Conservation (phyloP, 2,329 filamentous ascomycete genomes). For the Aureobasidium namibiae region DNA sequence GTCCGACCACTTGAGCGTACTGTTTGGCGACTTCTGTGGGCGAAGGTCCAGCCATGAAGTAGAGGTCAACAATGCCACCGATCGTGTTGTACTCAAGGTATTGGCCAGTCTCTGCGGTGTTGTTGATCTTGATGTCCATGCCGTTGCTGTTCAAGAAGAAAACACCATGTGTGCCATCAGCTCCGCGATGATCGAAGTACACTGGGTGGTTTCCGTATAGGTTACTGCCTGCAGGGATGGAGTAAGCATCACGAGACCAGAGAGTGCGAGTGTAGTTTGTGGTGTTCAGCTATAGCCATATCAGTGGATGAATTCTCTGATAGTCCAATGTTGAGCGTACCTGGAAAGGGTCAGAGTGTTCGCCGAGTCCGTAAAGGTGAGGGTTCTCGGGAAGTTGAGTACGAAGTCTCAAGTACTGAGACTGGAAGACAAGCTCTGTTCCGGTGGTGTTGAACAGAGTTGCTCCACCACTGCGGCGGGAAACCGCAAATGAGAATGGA, state of each 20-base stretch:
- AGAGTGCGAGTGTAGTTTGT: conserved; percentile 57
- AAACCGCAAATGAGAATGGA: conserved; percentile 62
- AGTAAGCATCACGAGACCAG: conserved; percentile 61
- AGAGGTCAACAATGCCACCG: conserved; percentile 64
- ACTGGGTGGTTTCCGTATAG: conserved; percentile 67
- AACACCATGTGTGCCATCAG: conserved; percentile 51
- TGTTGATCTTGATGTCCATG: conserved; percentile 70
- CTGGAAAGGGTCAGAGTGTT: conserved; percentile 57
- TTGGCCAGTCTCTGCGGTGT: conserved; percentile 49
- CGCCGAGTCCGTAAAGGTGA: conserved; percentile 70
- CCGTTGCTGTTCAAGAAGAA: conserved; percentile 64
- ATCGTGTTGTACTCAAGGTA: conserved; percentile 74
- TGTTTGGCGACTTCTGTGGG: conserved; percentile 41
- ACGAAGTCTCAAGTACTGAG: conserved; percentile 65
- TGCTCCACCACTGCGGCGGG: conserved; percentile 48
- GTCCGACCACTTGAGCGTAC: conserved; percentile 43
- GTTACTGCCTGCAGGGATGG: conserved; percentile 51
- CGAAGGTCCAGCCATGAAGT: conserved; percentile 42
- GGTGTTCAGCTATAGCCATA: conserved; percentile 53
- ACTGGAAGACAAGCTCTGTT: conserved; percentile 62
- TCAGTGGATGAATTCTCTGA: conserved; percentile 16
- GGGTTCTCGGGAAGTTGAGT: conserved; percentile 61
- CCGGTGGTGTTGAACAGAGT: conserved; percentile 63
- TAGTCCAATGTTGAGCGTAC: conserved; percentile 16
- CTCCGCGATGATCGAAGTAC: conserved; percentile 63